Evolutionary conservation across 176 grass and related monocot genomes (phyloP).

Genomic region (Leersia perrieri): DNA sequence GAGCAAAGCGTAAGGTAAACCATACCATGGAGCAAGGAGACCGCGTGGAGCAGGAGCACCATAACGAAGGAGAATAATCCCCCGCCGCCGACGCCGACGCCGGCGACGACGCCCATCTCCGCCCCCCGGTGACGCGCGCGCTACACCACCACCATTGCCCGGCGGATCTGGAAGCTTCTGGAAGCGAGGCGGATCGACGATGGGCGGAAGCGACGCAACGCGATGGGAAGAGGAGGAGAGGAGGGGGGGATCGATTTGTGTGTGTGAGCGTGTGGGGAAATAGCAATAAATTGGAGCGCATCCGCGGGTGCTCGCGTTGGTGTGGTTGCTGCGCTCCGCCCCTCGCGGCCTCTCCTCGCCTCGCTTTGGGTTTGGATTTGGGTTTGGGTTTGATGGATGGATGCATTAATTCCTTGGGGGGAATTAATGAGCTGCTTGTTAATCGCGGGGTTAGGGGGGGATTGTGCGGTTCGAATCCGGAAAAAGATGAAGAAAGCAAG

Average conservation of each 20-base stretch:
- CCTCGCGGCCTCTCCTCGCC: too few relatives aligned
- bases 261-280: not conserved
- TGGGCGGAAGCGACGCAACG: not conserved
- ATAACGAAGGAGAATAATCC: not conserved
- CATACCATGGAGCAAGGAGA: constrained; percentile 32
- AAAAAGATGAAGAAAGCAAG: not conserved
- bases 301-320: constrained; percentile 12
- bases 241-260: too few relatives aligned
- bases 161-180: constrained; percentile 43
- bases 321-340: not conserved
- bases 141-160: constrained; percentile 49
- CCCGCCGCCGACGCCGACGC: not conserved
- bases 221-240: not conserved
- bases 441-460: constrained; percentile 1
- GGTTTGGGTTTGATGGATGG: not conserved
- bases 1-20: not conserved
- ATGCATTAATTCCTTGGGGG: constrained; percentile 12
- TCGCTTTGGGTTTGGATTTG: not conserved
- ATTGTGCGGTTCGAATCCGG: not conserved
- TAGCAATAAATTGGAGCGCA: constrained; percentile 44
- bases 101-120: constrained; percentile 11
- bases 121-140: not conserved
- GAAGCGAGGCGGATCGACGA: not conserved
- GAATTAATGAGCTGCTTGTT: constrained; percentile 36
- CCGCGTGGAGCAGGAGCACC: not conserved